Base-by-base conservation (phyloP, 2,329 filamentous ascomycete species). In the Penicillium aurantiogriseum region DNA sequence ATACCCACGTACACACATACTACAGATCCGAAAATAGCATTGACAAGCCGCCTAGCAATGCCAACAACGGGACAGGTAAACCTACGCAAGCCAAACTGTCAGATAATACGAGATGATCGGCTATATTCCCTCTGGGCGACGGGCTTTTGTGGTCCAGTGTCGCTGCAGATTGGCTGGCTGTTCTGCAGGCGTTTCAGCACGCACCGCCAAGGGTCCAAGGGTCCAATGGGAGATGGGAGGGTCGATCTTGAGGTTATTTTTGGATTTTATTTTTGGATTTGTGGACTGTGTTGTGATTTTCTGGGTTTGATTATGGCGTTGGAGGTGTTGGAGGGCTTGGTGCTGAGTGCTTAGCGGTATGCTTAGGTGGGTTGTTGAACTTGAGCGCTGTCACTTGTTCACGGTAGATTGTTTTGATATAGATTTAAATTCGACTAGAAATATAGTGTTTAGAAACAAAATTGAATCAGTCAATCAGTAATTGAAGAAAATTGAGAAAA, bases 141-240 rank as follows among this genome's bases (percentile, higher is more conserved):
- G 6, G n/a, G 25, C 2, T 25, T 35, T 25, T 7, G 21, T 36
- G 29, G 35, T 35, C 11, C 19, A 35, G 17, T 29, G 7, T 10
- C 19, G 31, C 6, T 13, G 23, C n/a, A 42, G 50, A 64, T 63
- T 65, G 62, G 62, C 21, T n/a, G 35, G n/a, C 2, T 0, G 11
- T 31, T 40, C 19, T 29, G 35, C 33, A 38, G 29, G 33, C 45
- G 61, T 64, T 65, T 64, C 61, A 65, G 56, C 48, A 65, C 51
- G 58, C 61, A 56, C 56, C 27, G 61, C 63, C 63, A 66, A 63
- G 63, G 48, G 46, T 29, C 25, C 10, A 53, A 42, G 43, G 54
- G 52, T 49, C 49, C 50, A 55, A 57, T 56, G 15, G 31, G 13
- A 33, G 25, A n/a, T 21, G 29, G 29, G 39, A 17, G n/a, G 36